Evolutionary conservation across 805 yeast genomes (phyloP).

Genomic region (Ogataea saltuana): DNA sequence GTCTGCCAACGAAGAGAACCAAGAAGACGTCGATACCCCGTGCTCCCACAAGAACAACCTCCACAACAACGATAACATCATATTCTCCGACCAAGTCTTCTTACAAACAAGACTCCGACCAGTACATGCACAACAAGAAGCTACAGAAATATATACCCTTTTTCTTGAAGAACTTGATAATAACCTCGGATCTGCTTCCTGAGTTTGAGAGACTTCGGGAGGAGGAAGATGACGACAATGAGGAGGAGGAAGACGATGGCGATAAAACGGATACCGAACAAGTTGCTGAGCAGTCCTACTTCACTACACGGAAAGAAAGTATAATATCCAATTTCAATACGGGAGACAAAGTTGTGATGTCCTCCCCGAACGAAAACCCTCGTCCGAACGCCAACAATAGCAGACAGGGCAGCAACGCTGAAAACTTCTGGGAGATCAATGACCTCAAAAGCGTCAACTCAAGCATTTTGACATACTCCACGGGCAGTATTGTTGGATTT

Average conservation of each 20-base stretch:
- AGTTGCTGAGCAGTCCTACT: slow-evolving; percentile 1
- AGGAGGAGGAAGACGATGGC: slow-evolving; percentile 8
- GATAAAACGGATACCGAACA: slow-evolving; percentile 15
- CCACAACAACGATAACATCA: slow-evolving; percentile 17
- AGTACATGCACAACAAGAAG: slow-evolving; percentile 33
- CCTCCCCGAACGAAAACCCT: slow-evolving; percentile 4
- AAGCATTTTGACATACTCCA: slow-evolving; percentile 28
- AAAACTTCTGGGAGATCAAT: slow-evolving; percentile 27
- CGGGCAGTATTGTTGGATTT: slow-evolving; percentile 32
- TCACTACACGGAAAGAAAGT: slow-evolving; percentile 18
- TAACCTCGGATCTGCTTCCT: slow-evolving; percentile 27
- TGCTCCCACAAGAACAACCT: slow-evolving; percentile 14
- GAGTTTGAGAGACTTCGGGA: slow-evolving; percentile 17
- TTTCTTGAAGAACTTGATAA: slow-evolving; percentile 31
- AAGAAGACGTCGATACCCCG: slow-evolving; percentile 2
- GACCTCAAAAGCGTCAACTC: slow-evolving; percentile 27
- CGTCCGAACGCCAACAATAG: slow-evolving; percentile 4
- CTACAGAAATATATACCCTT: slow-evolving; percentile 34
- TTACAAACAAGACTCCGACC: slow-evolving; percentile 14
- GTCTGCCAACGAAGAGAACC: background rate
- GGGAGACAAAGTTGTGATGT: slow-evolving; percentile 4
- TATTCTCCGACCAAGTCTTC: background rate
- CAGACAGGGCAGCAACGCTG: slow-evolving; percentile 8
- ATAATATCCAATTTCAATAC: slow-evolving; percentile 17
- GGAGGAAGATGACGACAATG: slow-evolving; percentile 8